These are phyloP conservation scores for Xerocomus spinulosus DNA, from an alignment of 768 basidiomycete genomes.

Conservation along the genomic window DNA sequence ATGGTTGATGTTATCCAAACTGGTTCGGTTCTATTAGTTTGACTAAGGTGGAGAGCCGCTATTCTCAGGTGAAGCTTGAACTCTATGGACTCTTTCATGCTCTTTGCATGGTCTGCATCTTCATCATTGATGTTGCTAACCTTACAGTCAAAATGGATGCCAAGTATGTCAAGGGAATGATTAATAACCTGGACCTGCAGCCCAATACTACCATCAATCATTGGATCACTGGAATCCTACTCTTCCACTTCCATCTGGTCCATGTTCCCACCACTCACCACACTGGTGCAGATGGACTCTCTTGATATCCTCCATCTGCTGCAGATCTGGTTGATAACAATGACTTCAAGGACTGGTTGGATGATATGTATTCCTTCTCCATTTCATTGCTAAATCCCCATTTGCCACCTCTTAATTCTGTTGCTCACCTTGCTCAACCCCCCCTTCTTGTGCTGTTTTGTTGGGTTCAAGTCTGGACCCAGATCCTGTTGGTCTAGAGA, in stretches of 20 bases:
- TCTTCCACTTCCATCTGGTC: background rate
- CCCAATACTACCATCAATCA: background rate
- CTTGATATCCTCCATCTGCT: background rate
- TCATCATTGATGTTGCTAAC: background rate
- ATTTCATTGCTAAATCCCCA: background rate
- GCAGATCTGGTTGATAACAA: background rate
- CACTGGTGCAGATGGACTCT: background rate
- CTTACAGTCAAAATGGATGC: background rate
- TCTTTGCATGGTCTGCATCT: background rate
- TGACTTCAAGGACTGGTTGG: background rate
- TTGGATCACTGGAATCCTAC: background rate
- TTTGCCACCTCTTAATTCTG: background rate
- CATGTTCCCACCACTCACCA: background rate
- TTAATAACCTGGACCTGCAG: background rate
- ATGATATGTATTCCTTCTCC: background rate
- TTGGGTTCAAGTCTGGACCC: no score
- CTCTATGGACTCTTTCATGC: conserved; percentile 9
- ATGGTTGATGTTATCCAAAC: conserved; percentile 19
- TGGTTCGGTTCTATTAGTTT: conserved; percentile 38
- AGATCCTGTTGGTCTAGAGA: background rate
- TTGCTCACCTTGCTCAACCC: background rate
- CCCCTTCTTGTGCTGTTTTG: no score
- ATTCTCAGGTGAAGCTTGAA: conserved; percentile 26
- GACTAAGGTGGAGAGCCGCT: conserved; percentile 19
- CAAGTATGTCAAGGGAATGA: background rate